Base-by-base conservation (phyloP, 1,139 yeast genomes). In the Debaryomycetaceae sp. region DNA sequence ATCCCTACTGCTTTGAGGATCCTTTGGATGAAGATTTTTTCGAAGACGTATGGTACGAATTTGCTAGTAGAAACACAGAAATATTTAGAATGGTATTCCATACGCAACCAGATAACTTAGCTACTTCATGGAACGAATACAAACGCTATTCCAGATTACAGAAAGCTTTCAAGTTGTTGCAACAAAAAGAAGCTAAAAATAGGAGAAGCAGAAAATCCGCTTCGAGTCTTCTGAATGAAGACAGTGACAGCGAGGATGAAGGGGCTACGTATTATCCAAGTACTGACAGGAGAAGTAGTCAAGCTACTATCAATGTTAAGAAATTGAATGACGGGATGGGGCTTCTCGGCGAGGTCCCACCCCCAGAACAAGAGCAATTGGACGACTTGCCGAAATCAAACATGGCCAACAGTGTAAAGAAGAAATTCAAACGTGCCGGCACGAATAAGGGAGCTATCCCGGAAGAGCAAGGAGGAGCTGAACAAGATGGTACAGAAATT, bases 31-130 rank as follows among this genome's bases (percentile, higher is more conserved):
- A 78, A 8, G 78, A 77, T 4, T 92, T 94, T 57, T 87, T 81
- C 55, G 92, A 86, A 52, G 96, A 88, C 49, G 62, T 83, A n/a
- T 92, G 97, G 97, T 78, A 74, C 53, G 83, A 86, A 8, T 81
- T 79, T 56, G 98, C 98, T 0, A 70, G 85, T 43, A 75, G 91
- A 51, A 94, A 94, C 56, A 89, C 98, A 0, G 75, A 79, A 44
- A 67, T 92, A 6, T 94, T 78, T 65, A 73, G 97, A 45, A 73
- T 84, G 61, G 88, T 92, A 3, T 94, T 94, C 73, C 92, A 91
- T 49, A 81, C 89, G 48, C 98, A 92, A 58, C 99, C 99, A 0
- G 98, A 94, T 60, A 88, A 92, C 57, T 72, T 78, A 13, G 98
- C 92, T 11, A 72, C 74, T 17, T 78, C 92, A 0, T 94, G 99